Conservation (phyloP, 768 basidiomycete species). For the Mycena haematopus region DNA sequence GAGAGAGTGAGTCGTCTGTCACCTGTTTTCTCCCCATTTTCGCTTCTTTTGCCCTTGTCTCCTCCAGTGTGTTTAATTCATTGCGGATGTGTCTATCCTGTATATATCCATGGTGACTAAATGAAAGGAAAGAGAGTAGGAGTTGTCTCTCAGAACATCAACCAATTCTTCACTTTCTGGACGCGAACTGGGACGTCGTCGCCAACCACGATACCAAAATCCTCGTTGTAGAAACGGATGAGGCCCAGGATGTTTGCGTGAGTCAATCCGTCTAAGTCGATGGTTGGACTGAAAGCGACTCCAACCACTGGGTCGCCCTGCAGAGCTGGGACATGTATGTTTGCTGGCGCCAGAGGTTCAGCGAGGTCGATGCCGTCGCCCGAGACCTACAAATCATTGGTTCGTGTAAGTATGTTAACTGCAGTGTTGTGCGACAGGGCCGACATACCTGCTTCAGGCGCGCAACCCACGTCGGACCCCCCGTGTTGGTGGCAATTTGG, state of each 20-base stretch:
- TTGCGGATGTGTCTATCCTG: no score
- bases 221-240: slow-evolving; percentile 4
- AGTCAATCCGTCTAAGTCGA: neutral
- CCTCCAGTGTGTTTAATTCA: no score
- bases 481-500: neutral
- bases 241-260: neutral
- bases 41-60: no score
- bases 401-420: no score
- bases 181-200: neutral
- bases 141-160: no score
- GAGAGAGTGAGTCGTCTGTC: no score
- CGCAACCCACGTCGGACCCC: neutral
- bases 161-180: neutral
- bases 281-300: neutral
- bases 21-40: no score
- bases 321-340: neutral
- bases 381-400: neutral
- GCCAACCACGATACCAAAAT: neutral
- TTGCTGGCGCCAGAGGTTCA: neutral
- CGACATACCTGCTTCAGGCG: neutral
- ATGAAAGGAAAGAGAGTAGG: no score
- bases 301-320: neutral
- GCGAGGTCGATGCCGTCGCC: neutral
- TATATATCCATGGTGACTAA: no score
- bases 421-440: no score